phyloP scores from a whole-genome alignment of 1,284 basidiomycete genomes.

The Ganoderma boninense region DNA sequence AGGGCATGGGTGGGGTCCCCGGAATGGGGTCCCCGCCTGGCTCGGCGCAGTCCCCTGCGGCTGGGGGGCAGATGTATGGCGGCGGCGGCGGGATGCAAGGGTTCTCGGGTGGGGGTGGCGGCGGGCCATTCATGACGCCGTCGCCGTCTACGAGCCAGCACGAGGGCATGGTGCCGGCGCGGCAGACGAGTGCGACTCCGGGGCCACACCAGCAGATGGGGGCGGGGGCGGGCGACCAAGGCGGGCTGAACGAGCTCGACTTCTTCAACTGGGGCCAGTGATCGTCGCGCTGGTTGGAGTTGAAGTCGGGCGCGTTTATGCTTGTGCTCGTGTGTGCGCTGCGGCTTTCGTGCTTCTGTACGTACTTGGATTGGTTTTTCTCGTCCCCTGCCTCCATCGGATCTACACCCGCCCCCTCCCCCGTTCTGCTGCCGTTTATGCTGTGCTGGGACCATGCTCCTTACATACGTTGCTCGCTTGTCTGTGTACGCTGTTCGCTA shows the following conservation, averaged over 20 bases:
- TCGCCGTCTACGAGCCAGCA: slow-evolving; percentile 40
- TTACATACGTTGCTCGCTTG: background rate
- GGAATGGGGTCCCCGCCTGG: slow-evolving; percentile 52
- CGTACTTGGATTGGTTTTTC: background rate
- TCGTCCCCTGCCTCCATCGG: background rate
- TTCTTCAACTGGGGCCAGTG: slow-evolving; percentile 42
- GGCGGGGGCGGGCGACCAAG: slow-evolving; percentile 36
- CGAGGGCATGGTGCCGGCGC: slow-evolving; percentile 35
- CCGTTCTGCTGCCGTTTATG: background rate
- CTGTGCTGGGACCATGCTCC: slow-evolving; percentile 2
- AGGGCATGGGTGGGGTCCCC: background rate
- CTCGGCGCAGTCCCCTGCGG: slow-evolving; percentile 32
- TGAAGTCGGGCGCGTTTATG: background rate
- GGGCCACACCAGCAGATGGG: slow-evolving; percentile 39
- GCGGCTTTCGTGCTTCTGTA: slow-evolving; percentile 1
- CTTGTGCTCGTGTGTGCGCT: background rate
- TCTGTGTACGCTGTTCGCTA: slow-evolving; percentile 5
- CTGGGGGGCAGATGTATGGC: slow-evolving; percentile 33
- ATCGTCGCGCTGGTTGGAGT: slow-evolving; percentile 9
- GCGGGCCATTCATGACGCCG: slow-evolving; percentile 36
- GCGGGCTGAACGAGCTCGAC: slow-evolving; percentile 37
- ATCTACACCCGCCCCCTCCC: background rate
- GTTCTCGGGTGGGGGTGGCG: slow-evolving; percentile 26
- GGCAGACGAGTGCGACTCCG: slow-evolving; percentile 41
- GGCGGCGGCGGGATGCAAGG: slow-evolving; percentile 29